These are phyloP conservation scores for Wolfiporia cocos DNA, from an alignment of 1,284 basidiomycete species.

Conservation along the genomic window DNA sequence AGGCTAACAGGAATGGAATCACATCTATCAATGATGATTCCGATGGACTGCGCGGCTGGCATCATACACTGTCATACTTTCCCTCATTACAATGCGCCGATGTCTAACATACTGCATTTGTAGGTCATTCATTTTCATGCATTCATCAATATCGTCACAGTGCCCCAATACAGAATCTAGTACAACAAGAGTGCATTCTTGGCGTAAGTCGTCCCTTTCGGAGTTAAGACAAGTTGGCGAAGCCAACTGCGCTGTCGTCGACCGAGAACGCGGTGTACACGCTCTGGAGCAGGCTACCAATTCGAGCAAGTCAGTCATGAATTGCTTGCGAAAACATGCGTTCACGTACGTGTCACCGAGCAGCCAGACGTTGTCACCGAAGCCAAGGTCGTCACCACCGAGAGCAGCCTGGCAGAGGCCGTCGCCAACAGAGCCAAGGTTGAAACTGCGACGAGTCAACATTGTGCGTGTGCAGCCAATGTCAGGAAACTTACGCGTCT, in stretches of 20 bases:
- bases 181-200: too few relatives aligned
- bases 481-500: slow-evolving; percentile 9
- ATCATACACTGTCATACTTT: too few relatives aligned
- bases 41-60: too few relatives aligned
- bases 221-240: slow-evolving; percentile 2
- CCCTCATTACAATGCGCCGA: too few relatives aligned
- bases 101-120: too few relatives aligned
- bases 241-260: slow-evolving; percentile 7
- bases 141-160: too few relatives aligned
- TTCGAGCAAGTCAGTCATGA: background rate
- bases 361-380: slow-evolving; percentile 25
- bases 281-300: slow-evolving; percentile 16
- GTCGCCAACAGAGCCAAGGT: slow-evolving; percentile 5
- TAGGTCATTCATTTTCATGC: too few relatives aligned
- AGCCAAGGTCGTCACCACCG: slow-evolving; percentile 16
- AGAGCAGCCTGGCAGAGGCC: slow-evolving; percentile 12
- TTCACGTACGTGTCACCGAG: slow-evolving; percentile 21
- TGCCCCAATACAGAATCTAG: too few relatives aligned
- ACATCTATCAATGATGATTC: too few relatives aligned
- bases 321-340: background rate
- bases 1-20: too few relatives aligned
- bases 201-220: too few relatives aligned
- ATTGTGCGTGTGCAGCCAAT: too few relatives aligned
- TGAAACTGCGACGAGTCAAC: slow-evolving; percentile 15
- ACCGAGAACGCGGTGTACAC: slow-evolving; percentile 16